Conservation (phyloP, 805 yeast genomes). For the Schwanniomyces vanrijiae region DNA sequence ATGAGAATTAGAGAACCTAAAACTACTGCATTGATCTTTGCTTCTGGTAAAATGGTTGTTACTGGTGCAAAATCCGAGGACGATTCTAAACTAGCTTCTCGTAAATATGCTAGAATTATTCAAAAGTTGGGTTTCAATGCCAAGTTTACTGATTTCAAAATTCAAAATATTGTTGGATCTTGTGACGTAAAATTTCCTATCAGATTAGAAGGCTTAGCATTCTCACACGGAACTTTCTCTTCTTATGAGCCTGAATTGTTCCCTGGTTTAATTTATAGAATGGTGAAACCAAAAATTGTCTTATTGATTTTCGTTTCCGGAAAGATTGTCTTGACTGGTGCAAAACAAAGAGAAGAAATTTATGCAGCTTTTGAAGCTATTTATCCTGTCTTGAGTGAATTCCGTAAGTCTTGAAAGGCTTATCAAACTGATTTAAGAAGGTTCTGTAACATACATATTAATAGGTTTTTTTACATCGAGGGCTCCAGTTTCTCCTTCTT, state of each 20-base stretch:
- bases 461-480: neutral
- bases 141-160: slow-evolving; percentile 95
- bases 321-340: slow-evolving; percentile 96
- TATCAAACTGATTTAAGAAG: slow-evolving; percentile 1
- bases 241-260: slow-evolving; percentile 97
- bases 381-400: slow-evolving; percentile 97
- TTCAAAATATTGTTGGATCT: slow-evolving; percentile 96
- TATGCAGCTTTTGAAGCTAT: slow-evolving; percentile 98
- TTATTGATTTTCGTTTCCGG: slow-evolving; percentile 94
- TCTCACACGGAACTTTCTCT: slow-evolving; percentile 97
- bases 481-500: neutral
- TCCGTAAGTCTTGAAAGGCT: slow-evolving; percentile 65
- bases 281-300: slow-evolving; percentile 98
- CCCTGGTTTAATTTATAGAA: slow-evolving; percentile 97
- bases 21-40: slow-evolving; percentile 95
- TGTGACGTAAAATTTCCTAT: slow-evolving; percentile 99
- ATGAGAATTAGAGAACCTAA: slow-evolving; percentile 99
- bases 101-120: slow-evolving; percentile 96
- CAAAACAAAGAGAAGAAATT: slow-evolving; percentile 97
- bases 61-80: slow-evolving; percentile 99
- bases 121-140: slow-evolving; percentile 98
- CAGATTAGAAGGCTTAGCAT: slow-evolving; percentile 94
- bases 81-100: slow-evolving; percentile 95
- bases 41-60: slow-evolving; percentile 99
- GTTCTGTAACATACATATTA: slow-evolving; percentile 6